A percentile compares a stretch with the other conserved stretches of the same genome.
These are phyloP conservation scores for Novymonas esmeraldas DNA, from an alignment of 208 protist genomes.

Conservation along the genomic window DNA sequence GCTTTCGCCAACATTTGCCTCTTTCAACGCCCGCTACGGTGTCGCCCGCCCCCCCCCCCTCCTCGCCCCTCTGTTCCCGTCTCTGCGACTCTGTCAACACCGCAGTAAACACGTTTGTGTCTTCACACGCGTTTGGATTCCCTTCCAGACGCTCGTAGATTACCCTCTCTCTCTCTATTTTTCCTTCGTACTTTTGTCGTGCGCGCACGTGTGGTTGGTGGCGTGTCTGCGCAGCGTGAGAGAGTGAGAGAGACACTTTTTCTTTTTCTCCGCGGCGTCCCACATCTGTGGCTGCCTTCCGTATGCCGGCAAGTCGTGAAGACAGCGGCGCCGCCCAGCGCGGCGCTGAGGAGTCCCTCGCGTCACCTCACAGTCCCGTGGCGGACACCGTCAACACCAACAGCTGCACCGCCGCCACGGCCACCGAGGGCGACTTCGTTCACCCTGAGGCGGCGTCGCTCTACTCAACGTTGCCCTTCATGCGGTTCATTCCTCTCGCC, in stretches of 20 bases:
- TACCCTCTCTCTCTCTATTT: not conserved
- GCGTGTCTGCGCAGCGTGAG: too few species aligned
- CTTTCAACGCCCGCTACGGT: too few species aligned
- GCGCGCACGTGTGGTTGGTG: too few species aligned
- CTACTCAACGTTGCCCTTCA: constrained; percentile 3
- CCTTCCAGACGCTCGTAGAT: not conserved
- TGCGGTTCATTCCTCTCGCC: constrained; percentile 13
- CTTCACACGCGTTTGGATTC: not conserved
- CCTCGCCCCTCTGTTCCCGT: too few species aligned
- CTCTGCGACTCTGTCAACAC: too few species aligned
- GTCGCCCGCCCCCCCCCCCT: too few species aligned
- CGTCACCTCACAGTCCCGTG: too few species aligned
- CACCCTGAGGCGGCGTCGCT: constrained; percentile 7
- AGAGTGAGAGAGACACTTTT: not conserved
- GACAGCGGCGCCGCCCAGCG: too few species aligned
- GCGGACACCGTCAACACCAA: not conserved
- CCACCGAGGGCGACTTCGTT: not conserved
- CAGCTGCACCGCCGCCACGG: not conserved
- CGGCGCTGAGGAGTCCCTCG: too few species aligned
- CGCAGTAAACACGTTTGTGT: too few species aligned
- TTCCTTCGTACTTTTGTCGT: not conserved
- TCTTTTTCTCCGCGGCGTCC: not conserved
- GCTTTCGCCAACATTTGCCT: too few species aligned
- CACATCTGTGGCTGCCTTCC: not conserved
- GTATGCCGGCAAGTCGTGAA: not conserved